Evolutionary conservation across 495 filamentous ascomycete species (phyloP).

Genomic region (Amniculicola lignicola): DNA sequence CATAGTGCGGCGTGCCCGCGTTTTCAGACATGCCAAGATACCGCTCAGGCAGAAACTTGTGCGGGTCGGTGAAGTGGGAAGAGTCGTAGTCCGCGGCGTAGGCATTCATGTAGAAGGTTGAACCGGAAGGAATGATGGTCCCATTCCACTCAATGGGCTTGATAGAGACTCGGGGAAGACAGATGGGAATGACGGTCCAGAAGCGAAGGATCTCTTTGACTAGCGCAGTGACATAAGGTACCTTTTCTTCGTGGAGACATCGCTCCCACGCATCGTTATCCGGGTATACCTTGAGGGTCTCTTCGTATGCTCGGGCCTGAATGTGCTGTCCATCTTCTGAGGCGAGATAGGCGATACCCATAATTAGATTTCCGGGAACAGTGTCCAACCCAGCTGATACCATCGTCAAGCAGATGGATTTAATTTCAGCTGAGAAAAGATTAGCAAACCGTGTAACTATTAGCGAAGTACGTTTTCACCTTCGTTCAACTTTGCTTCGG

Average conservation of each 20-base stretch:
- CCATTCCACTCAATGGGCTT: slow-evolving; percentile 62
- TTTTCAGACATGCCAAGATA: slow-evolving; percentile 57
- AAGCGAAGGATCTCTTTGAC: slow-evolving; percentile 68
- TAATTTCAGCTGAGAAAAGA: slow-evolving; percentile 56
- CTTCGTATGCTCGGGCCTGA: slow-evolving; percentile 60
- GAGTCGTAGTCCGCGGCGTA: slow-evolving; percentile 68
- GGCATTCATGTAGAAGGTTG: slow-evolving; percentile 69
- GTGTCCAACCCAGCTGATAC: slow-evolving; percentile 70
- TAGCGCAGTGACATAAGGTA: slow-evolving; percentile 66
- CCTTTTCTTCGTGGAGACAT: slow-evolving; percentile 65
- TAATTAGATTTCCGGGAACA: slow-evolving; percentile 65
- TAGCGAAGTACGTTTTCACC: slow-evolving; percentile 15
- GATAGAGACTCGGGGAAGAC: slow-evolving; percentile 61
- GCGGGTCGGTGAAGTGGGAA: slow-evolving; percentile 59
- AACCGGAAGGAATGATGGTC: slow-evolving; percentile 58
- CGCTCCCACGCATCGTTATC: slow-evolving; percentile 62
- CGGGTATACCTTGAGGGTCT: slow-evolving; percentile 63
- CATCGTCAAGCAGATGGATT: slow-evolving; percentile 73
- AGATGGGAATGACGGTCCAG: slow-evolving; percentile 73
- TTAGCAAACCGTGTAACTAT: neutral
- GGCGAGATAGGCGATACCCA: slow-evolving; percentile 70
- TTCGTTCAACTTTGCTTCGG: slow-evolving; percentile 50
- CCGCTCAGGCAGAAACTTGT: slow-evolving; percentile 60
- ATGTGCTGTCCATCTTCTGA: slow-evolving; percentile 59
- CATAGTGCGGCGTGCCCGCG: slow-evolving; percentile 65